Conservation (phyloP, 495 filamentous ascomycete species). For the Achaetomiella virescens region DNA sequence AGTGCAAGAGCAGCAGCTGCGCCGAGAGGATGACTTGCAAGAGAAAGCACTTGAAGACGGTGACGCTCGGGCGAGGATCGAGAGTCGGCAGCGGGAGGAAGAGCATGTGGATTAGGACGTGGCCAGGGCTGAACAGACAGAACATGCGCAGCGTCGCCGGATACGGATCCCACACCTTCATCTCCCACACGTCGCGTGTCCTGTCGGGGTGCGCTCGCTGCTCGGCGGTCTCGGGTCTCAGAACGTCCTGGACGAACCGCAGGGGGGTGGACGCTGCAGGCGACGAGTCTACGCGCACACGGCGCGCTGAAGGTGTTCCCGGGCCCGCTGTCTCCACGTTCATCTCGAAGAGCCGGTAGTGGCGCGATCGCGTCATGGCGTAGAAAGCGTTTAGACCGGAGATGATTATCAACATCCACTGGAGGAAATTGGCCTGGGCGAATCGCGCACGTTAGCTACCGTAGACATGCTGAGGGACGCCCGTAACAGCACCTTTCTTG, state of each 20-base stretch:
- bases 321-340: constrained; percentile 62
- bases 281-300: constrained; percentile 85
- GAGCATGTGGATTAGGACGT: constrained; percentile 80
- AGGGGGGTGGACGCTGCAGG: constrained; percentile 73
- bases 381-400: constrained; percentile 72
- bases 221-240: constrained; percentile 55
- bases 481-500: not conserved
- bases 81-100: constrained; percentile 71
- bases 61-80: constrained; percentile 75
- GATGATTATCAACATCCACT: constrained; percentile 57
- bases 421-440: constrained; percentile 57
- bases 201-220: constrained; percentile 78
- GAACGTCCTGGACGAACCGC: constrained; percentile 62
- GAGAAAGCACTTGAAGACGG: constrained; percentile 71
- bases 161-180: constrained; percentile 87
- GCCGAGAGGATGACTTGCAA: constrained; percentile 65
- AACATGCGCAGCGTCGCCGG: constrained; percentile 78
- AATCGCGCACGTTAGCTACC: not conserved
- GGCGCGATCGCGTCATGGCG: constrained; percentile 73
- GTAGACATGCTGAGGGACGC: not conserved
- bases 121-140: constrained; percentile 86
- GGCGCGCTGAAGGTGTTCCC: constrained; percentile 77
- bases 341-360: constrained; percentile 87
- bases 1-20: constrained; percentile 66
- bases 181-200: constrained; percentile 87